These are phyloP conservation scores for Epichloe sp. DNA, from an alignment of 2,329 filamentous ascomycete species.

Conservation along the genomic window DNA sequence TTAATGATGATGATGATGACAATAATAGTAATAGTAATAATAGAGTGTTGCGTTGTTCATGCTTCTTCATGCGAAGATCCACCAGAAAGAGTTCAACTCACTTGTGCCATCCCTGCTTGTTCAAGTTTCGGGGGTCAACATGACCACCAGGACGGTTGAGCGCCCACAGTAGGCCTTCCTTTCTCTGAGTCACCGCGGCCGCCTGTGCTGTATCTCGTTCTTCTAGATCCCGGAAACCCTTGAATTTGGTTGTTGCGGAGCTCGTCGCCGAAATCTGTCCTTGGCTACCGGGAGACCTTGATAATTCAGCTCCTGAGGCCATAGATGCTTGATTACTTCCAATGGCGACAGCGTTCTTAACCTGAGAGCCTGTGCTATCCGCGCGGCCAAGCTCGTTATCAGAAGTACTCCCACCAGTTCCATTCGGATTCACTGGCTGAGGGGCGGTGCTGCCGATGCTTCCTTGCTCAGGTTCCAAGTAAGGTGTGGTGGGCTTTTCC, in stretches of 20 bases:
- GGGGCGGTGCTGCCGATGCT: conserved; percentile 25
- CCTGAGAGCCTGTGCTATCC: conserved; percentile 60
- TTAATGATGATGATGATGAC: neutral
- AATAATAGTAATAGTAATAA: neutral
- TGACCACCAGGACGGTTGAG: conserved; percentile 86
- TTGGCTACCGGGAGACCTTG: conserved; percentile 44
- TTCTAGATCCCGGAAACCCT: conserved; percentile 83
- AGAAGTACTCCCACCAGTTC: conserved; percentile 35
- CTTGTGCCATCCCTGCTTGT: conserved; percentile 99
- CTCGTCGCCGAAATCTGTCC: conserved; percentile 33
- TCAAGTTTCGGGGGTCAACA: conserved; percentile 86
- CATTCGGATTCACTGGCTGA: conserved; percentile 25
- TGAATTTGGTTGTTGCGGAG: conserved; percentile 55
- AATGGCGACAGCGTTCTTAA: conserved; percentile 38
- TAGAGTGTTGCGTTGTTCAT: neutral
- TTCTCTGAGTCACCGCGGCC: conserved; percentile 48
- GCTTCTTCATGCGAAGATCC: neutral
- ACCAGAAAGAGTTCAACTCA: conserved; percentile 33
- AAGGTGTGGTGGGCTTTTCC: conserved; percentile 72
- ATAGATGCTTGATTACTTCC: conserved; percentile 19
- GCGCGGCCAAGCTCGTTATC: conserved; percentile 60
- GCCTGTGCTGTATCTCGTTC: conserved; percentile 55
- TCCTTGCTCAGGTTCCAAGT: conserved; percentile 54
- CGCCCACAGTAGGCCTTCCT: conserved; percentile 92
- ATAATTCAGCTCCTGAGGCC: conserved; percentile 28